These are phyloP conservation scores for Peribolospora baueri DNA, from an alignment of 768 basidiomycete genomes.

Conservation along the genomic window DNA sequence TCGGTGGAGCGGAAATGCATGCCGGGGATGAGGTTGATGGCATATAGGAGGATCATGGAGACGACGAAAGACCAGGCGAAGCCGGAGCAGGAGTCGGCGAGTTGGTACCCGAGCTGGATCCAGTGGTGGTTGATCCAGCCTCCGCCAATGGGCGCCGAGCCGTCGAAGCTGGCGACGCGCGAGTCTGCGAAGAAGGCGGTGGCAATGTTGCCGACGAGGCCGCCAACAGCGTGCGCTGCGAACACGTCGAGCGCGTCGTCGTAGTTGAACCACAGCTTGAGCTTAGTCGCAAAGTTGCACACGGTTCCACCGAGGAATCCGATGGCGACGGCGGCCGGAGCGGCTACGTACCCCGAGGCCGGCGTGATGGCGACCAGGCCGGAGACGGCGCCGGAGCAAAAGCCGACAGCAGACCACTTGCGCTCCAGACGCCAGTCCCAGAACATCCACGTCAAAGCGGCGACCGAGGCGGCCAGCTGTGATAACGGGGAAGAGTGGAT, in stretches of 20 bases:
- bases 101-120: conserved; percentile 54
- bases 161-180: conserved; percentile 42
- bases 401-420: conserved; percentile 71
- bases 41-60: conserved; percentile 32
- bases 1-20: conserved; percentile 34
- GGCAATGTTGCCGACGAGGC: conserved; percentile 30
- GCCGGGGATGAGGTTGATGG: conserved; percentile 29
- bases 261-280: conserved; percentile 8
- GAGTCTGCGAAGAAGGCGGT: conserved; percentile 53
- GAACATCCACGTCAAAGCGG: conserved; percentile 50
- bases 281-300: conserved; percentile 64
- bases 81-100: conserved; percentile 37
- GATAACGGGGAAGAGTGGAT: neutral
- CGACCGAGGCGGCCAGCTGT: conserved; percentile 35
- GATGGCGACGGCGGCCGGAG: conserved; percentile 51
- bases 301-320: conserved; percentile 46
- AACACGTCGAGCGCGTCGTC: conserved; percentile 85
- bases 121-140: conserved; percentile 53
- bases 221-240: conserved; percentile 70
- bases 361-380: conserved; percentile 43
- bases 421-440: conserved; percentile 5
- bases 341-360: conserved; percentile 52
- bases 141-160: conserved; percentile 31
- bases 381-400: conserved; percentile 74
- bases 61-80: conserved; percentile 25